A percentile compares a stretch with the other conserved stretches of the same genome.
These are phyloP conservation scores for Diaporthe eres DNA, from an alignment of 2,329 filamentous ascomycete genomes.

Conservation along the genomic window DNA sequence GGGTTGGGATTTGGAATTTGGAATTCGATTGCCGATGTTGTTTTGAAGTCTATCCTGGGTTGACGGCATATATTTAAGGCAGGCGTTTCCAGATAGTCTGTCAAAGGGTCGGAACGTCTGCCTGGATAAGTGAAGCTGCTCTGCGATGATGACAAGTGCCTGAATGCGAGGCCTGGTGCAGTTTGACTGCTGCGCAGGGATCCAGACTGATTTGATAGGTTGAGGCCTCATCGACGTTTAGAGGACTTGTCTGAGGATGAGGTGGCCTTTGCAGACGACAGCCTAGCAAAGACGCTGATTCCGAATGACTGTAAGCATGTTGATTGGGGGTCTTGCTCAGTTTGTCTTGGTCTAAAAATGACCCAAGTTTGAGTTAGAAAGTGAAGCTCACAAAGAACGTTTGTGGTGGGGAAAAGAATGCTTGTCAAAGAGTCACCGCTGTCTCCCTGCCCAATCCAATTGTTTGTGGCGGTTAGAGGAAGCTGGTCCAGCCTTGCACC, in stretches of 20 bases:
- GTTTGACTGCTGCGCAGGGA: background rate
- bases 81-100: background rate
- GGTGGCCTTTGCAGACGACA: conserved; percentile 2
- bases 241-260: background rate
- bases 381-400: background rate
- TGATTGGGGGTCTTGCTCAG: background rate
- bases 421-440: background rate
- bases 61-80: background rate
- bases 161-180: background rate
- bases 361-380: background rate
- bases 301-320: conserved; percentile 4
- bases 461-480: background rate
- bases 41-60: background rate
- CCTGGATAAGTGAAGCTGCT: background rate
- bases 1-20: background rate
- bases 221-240: background rate
- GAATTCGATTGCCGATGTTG: background rate
- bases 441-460: conserved; percentile 1
- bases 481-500: conserved; percentile 30
- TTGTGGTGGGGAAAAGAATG: background rate
- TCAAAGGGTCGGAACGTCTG: background rate
- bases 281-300: conserved; percentile 5
- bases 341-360: background rate
- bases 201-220: background rate
- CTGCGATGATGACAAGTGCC: background rate